Base-by-base conservation (phyloP, 2,329 filamentous ascomycete species). In the Fusarium protoensiforme region DNA sequence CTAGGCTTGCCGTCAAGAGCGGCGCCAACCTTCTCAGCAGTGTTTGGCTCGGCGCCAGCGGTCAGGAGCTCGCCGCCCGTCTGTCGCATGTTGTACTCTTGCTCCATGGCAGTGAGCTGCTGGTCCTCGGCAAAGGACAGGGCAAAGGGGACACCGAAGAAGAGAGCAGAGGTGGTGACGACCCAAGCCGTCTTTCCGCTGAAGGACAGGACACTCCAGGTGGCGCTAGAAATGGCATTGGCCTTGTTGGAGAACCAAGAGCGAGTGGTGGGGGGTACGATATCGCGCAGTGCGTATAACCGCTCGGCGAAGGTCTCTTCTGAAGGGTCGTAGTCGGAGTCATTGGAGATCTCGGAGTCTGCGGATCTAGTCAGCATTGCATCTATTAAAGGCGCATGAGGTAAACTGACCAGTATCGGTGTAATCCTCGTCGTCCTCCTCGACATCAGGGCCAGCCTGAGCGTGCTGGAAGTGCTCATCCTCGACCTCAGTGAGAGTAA, bases 51-150 rank as follows among this genome's bases (percentile, higher is more conserved):
- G 6, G 80, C 77, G 38, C 85, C 87, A 14, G 85, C 86, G 14
- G 88, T 89, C 69, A 91, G 79, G 39, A 91, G 81, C 81, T 98
- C 94, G 81, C 93, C 92, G 73, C 94, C 94, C 80, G 93, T 91
- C 89, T 98, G 94, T 83, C 96, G 93, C 94, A 98, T 96, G 84
- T 93, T 92, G 90, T 95, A 95, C 87, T 98, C 96, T 84, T 95
- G 92, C 91, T 99, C 96, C 94, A 98, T 97, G 87, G 98, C 96
- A 75, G 96, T 88, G 82, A 97, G 91, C 87, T 98, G 94, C 88
- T 98, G 95, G 87, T 99, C 96, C 88, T 99, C 96, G 73, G 93
- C 92, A 82, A 95, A 96, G 67, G 95, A 96, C 77, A 99, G 87
- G 67, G 95, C 95, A 88, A 95, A 98, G 64, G 96, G 96, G 60